Evolutionary conservation across 1,284 basidiomycete genomes (phyloP).

Genomic region (Boletus mariae): DNA sequence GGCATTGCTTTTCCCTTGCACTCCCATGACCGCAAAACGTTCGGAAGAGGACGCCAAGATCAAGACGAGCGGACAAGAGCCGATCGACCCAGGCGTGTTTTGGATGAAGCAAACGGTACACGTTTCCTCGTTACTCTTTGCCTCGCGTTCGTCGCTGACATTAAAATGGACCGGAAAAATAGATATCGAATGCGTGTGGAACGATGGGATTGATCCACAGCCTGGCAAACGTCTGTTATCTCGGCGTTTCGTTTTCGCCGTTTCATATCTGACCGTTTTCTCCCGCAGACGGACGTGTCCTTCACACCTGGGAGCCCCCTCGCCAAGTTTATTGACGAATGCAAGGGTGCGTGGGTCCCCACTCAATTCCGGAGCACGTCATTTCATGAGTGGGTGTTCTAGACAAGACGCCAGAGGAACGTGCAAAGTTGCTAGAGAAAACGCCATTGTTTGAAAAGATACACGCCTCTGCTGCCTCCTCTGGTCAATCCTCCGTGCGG

Average conservation of each 20-base stretch:
- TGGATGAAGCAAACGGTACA: conserved; percentile 78
- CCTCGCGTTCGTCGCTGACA: conserved; percentile 6
- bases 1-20: conserved; percentile 77
- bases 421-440: conserved; percentile 70
- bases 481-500: conserved; percentile 61
- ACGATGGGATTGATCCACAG: conserved; percentile 86
- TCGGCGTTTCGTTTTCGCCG: conserved; percentile 5
- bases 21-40: conserved; percentile 48
- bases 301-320: conserved; percentile 56
- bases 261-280: neutral
- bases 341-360: conserved; percentile 43
- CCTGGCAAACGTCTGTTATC: conserved; percentile 59
- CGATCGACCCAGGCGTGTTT: conserved; percentile 58
- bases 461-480: conserved; percentile 64
- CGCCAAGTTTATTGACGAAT: conserved; percentile 59
- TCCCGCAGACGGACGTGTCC: conserved; percentile 46
- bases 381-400: neutral
- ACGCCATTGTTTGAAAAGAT: conserved; percentile 74
- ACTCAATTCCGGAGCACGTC: conserved; percentile 3
- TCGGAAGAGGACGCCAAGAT: conserved; percentile 57
- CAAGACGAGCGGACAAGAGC: conserved; percentile 44
- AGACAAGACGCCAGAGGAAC: conserved; percentile 67
- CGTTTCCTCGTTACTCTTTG: neutral
- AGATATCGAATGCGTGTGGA: conserved; percentile 85
- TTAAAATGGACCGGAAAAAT: neutral